Evolutionary conservation across 768 basidiomycete species (phyloP).

Genomic region (Lentinula raphanica): DNA sequence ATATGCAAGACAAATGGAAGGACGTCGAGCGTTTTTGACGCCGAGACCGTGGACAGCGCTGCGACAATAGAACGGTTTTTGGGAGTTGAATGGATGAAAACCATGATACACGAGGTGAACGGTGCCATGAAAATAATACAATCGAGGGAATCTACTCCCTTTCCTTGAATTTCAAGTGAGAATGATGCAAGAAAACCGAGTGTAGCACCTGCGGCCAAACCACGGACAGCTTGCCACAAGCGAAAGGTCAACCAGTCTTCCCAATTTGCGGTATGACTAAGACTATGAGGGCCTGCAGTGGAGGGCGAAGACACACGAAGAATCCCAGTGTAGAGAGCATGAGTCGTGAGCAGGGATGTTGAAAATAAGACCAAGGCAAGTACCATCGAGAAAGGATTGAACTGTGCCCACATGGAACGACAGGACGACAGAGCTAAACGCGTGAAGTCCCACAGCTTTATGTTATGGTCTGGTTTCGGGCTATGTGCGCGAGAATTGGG

Average conservation of each 20-base stretch:
- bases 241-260: slow-evolving; percentile 35
- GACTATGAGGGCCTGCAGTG: no score
- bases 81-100: slow-evolving; percentile 38
- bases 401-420: slow-evolving; percentile 91
- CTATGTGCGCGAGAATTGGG: slow-evolving; percentile 18
- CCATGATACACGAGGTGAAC: slow-evolving; percentile 39
- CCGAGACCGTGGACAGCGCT: slow-evolving; percentile 12
- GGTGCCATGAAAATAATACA: slow-evolving; percentile 44
- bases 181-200: slow-evolving; percentile 29
- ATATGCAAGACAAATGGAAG: slow-evolving; percentile 64
- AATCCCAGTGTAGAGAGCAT: slow-evolving; percentile 45
- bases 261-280: slow-evolving; percentile 36
- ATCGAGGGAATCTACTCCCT: slow-evolving; percentile 47
- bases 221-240: slow-evolving; percentile 27
- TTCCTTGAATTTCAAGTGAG: slow-evolving; percentile 20
- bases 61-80: not conserved
- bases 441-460: slow-evolving; percentile 49
- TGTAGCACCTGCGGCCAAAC: slow-evolving; percentile 32
- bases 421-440: slow-evolving; percentile 63
- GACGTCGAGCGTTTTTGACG: slow-evolving; percentile 24
- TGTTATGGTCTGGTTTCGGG: slow-evolving; percentile 22
- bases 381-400: slow-evolving; percentile 73
- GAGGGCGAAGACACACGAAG: not conserved
- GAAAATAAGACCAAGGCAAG: slow-evolving; percentile 64
- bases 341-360: slow-evolving; percentile 48